Evolutionary conservation across 2,329 filamentous ascomycete genomes (phyloP).

Genomic region (Microdochium nivale): DNA sequence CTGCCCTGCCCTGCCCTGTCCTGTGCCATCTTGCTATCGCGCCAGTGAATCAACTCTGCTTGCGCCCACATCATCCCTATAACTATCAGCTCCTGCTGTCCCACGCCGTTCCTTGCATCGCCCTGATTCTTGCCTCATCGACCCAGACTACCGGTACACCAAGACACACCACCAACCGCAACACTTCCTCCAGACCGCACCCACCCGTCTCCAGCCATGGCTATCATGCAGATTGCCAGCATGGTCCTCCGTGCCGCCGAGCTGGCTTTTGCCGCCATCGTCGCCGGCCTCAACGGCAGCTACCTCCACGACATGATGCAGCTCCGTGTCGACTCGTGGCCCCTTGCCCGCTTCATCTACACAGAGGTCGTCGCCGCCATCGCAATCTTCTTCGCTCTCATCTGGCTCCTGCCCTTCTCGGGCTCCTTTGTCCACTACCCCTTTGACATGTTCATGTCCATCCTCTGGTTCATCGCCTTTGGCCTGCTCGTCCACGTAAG

Average conservation of each 20-base stretch:
- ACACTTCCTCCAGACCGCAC: background rate
- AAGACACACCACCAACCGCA: background rate
- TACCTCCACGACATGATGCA: conserved; percentile 47
- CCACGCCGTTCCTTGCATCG: background rate
- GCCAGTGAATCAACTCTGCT: too few species aligned
- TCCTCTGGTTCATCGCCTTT: conserved; percentile 63
- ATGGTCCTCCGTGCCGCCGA: conserved; percentile 52
- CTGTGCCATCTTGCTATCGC: too few species aligned
- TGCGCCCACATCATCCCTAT: background rate
- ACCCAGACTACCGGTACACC: background rate
- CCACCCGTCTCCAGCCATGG: conserved; percentile 24
- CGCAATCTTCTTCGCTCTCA: conserved; percentile 57
- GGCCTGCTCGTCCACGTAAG: conserved; percentile 55
- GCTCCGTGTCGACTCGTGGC: conserved; percentile 34
- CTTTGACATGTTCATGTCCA: conserved; percentile 58
- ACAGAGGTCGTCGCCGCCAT: conserved; percentile 62
- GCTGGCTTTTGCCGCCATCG: conserved; percentile 63
- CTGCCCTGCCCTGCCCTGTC: too few species aligned
- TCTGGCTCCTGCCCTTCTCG: conserved; percentile 67
- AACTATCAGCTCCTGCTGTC: background rate
- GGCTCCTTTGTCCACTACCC: conserved; percentile 62
- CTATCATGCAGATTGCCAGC: conserved; percentile 44
- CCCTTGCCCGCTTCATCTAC: conserved; percentile 63
- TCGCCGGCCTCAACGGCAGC: conserved; percentile 59
- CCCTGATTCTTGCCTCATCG: background rate